phyloP scores from a whole-genome alignment of 371 early-diverging fungal genomes.

The Syncephalis fuscata region DNA sequence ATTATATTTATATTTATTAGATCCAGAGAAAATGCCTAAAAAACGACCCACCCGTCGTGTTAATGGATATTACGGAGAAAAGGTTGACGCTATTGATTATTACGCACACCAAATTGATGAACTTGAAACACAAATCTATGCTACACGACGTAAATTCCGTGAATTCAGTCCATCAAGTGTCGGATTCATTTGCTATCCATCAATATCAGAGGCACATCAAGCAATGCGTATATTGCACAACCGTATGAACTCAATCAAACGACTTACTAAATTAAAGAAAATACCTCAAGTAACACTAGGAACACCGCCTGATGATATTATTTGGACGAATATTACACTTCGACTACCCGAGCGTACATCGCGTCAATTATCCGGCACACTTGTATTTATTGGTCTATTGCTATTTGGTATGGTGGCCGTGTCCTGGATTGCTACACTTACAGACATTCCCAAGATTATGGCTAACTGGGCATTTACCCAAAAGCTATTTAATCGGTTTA shows the following conservation, averaged over 20 bases:
- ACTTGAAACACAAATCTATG: conserved; percentile 45
- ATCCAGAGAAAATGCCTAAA: conserved; percentile 23
- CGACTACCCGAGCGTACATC: background rate
- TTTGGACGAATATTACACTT: conserved; percentile 1
- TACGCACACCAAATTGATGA: conserved; percentile 43
- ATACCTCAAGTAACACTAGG: conserved; percentile 1
- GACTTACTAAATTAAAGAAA: background rate
- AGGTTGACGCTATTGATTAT: conserved; percentile 66
- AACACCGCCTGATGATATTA: conserved; percentile 4
- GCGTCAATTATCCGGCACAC: background rate
- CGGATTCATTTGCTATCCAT: conserved; percentile 56
- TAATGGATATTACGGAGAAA: conserved; percentile 30
- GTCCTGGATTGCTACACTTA: background rate
- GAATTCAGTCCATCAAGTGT: conserved; percentile 42
- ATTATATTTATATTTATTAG: conserved; percentile 6
- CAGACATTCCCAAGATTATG: conserved; percentile 1
- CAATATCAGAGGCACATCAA: conserved; percentile 38
- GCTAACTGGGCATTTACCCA: background rate
- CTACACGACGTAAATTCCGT: conserved; percentile 23
- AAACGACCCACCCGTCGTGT: conserved; percentile 32
- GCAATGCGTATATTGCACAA: conserved; percentile 5
- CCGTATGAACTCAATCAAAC: background rate
- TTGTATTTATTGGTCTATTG: background rate
- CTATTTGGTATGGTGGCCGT: conserved; percentile 3
- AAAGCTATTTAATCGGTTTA: background rate